phyloP scores from a whole-genome alignment of 2,329 filamentous ascomycete genomes.

The Colletotrichum sp. region DNA sequence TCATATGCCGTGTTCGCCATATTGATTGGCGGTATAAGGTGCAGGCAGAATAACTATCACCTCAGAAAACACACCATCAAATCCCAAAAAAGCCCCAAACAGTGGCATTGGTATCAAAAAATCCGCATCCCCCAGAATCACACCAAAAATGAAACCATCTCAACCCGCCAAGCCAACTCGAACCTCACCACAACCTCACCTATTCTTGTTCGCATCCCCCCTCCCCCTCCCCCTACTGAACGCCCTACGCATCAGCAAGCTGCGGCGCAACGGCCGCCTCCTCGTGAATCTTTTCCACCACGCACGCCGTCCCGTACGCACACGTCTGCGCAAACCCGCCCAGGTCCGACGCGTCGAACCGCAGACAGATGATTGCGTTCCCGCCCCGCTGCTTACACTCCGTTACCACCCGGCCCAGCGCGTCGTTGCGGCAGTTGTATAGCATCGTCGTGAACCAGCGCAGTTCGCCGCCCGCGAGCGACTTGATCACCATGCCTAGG shows the following conservation, averaged over 20 bases:
- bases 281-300: constrained; percentile 60
- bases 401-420: constrained; percentile 58
- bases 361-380: constrained; percentile 64
- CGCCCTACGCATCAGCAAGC: background rate
- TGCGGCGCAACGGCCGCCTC: constrained; percentile 16
- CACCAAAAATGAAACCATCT: background rate
- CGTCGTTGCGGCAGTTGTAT: constrained; percentile 63
- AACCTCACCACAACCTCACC: background rate
- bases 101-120: background rate
- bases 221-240: background rate
- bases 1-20: background rate
- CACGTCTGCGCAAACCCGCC: constrained; percentile 63
- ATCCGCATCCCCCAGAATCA: background rate
- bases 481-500: constrained; percentile 61
- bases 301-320: constrained; percentile 64
- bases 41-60: background rate
- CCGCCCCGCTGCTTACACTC: constrained; percentile 63
- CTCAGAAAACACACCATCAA: background rate
- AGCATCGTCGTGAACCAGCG: constrained; percentile 64
- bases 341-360: constrained; percentile 62
- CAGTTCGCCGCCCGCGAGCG: constrained; percentile 63
- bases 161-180: background rate
- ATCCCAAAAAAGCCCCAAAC: background rate
- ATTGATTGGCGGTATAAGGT: background rate
- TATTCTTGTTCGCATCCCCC: background rate